Conservation (phyloP, 2,329 filamentous ascomycete species). For the Colletotrichum siamense region DNA sequence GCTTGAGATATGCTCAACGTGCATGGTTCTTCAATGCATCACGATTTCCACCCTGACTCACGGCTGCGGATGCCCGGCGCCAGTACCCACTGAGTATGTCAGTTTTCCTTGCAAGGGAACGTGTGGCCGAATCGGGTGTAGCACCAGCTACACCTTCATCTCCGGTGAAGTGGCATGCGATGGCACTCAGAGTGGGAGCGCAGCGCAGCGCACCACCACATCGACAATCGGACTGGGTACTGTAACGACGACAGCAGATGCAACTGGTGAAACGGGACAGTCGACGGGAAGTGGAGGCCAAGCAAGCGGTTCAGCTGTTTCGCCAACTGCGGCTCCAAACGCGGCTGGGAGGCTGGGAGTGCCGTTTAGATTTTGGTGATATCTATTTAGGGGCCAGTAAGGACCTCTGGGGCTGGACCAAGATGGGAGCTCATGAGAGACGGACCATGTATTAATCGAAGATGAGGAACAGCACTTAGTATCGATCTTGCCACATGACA, state of each 20-base stretch:
- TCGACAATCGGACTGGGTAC: background rate
- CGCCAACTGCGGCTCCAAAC: background rate
- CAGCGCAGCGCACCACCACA: background rate
- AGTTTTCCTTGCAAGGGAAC: conserved; percentile 31
- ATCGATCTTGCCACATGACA: background rate
- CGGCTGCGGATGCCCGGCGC: conserved; percentile 35
- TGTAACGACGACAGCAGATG: background rate
- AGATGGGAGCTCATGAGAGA: background rate
- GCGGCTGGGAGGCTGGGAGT: conserved; percentile 1
- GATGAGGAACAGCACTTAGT: background rate
- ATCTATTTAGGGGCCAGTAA: background rate
- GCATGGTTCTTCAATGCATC: conserved; percentile 34
- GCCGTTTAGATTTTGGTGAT: conserved; percentile 15
- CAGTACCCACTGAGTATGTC: conserved; percentile 31
- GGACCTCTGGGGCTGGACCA: background rate
- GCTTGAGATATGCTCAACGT: conserved; percentile 36
- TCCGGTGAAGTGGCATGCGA: conserved; percentile 7
- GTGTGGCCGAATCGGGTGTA: conserved; percentile 34
- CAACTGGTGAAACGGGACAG: background rate
- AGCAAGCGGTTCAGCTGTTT: background rate
- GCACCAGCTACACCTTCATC: conserved; percentile 24
- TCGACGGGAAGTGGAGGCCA: too few relatives aligned
- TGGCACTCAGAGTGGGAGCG: background rate
- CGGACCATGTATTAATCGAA: background rate
- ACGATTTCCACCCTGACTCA: conserved; percentile 33